These are phyloP conservation scores for Knoxia roxburghii DNA, from an alignment of 257 asterid species.

Conservation along the genomic window DNA sequence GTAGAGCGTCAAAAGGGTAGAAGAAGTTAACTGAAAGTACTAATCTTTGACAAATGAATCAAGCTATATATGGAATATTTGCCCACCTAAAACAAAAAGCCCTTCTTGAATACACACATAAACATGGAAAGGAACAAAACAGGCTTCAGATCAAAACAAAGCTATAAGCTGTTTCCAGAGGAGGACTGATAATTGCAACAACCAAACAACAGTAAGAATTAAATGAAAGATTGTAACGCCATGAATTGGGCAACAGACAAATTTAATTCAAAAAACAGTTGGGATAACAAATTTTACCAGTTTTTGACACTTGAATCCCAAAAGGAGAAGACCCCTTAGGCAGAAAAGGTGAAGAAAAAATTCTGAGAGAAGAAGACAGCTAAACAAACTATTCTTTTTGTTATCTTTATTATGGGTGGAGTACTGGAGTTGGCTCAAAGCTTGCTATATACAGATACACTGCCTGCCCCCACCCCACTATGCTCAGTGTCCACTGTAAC, in stretches of 20 bases:
- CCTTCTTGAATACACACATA: too few species aligned
- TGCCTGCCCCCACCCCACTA: constrained; percentile 24
- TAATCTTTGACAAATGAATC: constrained; percentile 32
- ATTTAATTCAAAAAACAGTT: constrained; percentile 21
- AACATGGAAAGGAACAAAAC: constrained; percentile 19
- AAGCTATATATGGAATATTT: constrained; percentile 15
- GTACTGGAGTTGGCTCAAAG: constrained; percentile 35
- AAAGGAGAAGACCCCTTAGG: constrained; percentile 31
- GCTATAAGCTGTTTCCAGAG: constrained; percentile 9
- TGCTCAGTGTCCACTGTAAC: constrained; percentile 30
- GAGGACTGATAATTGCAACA: constrained; percentile 18
- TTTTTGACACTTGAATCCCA: constrained; percentile 26
- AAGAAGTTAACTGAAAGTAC: constrained; percentile 22
- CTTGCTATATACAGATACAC: constrained; percentile 33
- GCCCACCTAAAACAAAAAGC: constrained; percentile 24
- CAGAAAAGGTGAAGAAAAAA: constrained; percentile 10
- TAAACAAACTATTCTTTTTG: constrained; percentile 23
- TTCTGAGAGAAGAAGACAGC: constrained; percentile 17
- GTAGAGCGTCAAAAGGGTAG: constrained; percentile 23
- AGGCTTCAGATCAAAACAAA: constrained; percentile 41
- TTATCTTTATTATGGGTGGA: constrained; percentile 35
- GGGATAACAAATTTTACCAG: constrained; percentile 24
- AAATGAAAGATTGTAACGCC: constrained; percentile 25
- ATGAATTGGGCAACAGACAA: constrained; percentile 23
- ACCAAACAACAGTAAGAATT: constrained; percentile 32